These are phyloP conservation scores for Vitis hybrid DNA, from an alignment of 177 flowering plant genomes.

Conservation along the genomic window DNA sequence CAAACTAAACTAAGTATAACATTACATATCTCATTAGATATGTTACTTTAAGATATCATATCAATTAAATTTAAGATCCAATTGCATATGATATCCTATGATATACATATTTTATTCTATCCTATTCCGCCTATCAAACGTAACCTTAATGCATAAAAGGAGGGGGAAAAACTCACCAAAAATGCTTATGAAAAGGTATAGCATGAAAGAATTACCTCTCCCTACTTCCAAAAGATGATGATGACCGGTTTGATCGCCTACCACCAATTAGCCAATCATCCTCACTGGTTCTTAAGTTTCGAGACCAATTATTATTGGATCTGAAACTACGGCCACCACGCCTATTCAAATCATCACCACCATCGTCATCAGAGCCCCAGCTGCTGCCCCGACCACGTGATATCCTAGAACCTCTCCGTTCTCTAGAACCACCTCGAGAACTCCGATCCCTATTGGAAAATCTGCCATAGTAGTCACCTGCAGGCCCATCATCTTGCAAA, in stretches of 20 bases:
- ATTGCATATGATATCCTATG: too few species aligned
- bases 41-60: too few species aligned
- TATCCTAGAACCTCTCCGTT: slow-evolving; percentile 41
- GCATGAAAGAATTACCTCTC: slow-evolving; percentile 51
- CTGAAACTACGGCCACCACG: slow-evolving; percentile 62
- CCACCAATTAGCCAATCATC: slow-evolving; percentile 85
- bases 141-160: too few species aligned
- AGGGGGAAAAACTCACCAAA: too few species aligned
- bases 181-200: background rate
- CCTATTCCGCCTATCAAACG: too few species aligned
- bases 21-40: too few species aligned
- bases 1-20: too few species aligned
- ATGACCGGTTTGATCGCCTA: slow-evolving; percentile 41
- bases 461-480: slow-evolving; percentile 75
- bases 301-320: slow-evolving; percentile 49
- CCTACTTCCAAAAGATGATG: slow-evolving; percentile 31
- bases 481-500: slow-evolving; percentile 92
- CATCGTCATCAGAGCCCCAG: slow-evolving; percentile 45
- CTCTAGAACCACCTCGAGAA: slow-evolving; percentile 49
- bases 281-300: slow-evolving; percentile 41
- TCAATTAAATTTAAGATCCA: too few species aligned
- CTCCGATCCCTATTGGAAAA: slow-evolving; percentile 66
- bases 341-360: slow-evolving; percentile 22
- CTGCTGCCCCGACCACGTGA: slow-evolving; percentile 52
- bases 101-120: too few species aligned